Percentiles rank a stretch among this genome's conserved stretches.
These are phyloP conservation scores for Macadamia integrifolia DNA, from an alignment of 164 flowering plant genomes.

Conservation along the genomic window DNA sequence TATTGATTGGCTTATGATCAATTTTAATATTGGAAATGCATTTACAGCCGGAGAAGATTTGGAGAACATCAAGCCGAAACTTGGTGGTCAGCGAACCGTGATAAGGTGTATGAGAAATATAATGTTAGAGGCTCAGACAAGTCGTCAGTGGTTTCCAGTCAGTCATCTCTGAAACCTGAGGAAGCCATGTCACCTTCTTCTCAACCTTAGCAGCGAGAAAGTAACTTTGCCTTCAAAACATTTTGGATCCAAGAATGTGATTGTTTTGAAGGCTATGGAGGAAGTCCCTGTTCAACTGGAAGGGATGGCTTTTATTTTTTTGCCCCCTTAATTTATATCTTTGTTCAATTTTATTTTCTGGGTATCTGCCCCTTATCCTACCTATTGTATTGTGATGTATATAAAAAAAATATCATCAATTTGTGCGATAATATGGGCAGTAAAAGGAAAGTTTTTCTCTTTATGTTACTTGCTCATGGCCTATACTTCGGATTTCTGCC, in stretches of 20 bases:
- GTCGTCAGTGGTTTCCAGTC: constrained; percentile 29
- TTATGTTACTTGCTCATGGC: constrained; percentile 5
- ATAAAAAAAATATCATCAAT: constrained; percentile 27
- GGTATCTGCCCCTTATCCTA: constrained; percentile 24
- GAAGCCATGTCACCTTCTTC: constrained; percentile 12
- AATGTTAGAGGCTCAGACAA: constrained; percentile 55
- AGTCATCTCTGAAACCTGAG: constrained; percentile 20
- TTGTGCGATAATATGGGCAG: constrained; percentile 17
- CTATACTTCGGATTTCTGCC: not conserved
- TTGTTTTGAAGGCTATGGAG: constrained; percentile 10
- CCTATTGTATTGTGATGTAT: constrained; percentile 50
- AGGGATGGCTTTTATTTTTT: constrained; percentile 6
- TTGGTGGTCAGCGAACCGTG: constrained; percentile 83
- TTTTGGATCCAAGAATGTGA: constrained; percentile 20
- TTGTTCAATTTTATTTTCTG: constrained; percentile 12
- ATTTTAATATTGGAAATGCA: not conserved
- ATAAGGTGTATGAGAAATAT: constrained; percentile 61
- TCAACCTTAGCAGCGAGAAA: constrained; percentile 8
- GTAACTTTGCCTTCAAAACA: constrained; percentile 6
- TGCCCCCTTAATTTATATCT: constrained; percentile 1
- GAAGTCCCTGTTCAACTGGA: constrained; percentile 11
- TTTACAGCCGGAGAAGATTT: constrained; percentile 71
- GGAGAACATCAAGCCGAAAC: constrained; percentile 69
- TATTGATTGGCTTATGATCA: not conserved
- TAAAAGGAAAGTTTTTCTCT: not conserved